phyloP scores from a whole-genome alignment of 192 early-diverging fungal genomes.

The Coemansia erecta region DNA sequence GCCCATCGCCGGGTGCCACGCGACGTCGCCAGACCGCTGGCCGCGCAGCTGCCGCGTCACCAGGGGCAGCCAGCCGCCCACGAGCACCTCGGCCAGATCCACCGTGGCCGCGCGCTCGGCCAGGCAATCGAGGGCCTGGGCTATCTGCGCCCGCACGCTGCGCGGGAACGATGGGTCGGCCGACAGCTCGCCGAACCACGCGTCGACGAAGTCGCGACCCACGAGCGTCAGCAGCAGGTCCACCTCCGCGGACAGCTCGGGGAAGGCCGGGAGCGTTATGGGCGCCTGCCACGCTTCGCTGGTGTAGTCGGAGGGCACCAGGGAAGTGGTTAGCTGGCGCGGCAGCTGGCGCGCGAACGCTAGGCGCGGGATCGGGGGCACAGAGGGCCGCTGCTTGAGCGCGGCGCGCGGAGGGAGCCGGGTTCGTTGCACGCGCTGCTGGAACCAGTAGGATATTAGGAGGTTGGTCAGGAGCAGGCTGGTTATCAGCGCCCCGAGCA shows the following conservation, averaged over 20 bases:
- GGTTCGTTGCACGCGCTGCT: constrained; percentile 18
- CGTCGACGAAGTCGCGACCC: constrained; percentile 52
- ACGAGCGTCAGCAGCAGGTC: constrained; percentile 20
- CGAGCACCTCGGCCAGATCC: constrained; percentile 63
- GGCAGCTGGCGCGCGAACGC: constrained; percentile 15
- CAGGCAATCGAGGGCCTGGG: constrained; percentile 26
- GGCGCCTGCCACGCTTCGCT: neutral
- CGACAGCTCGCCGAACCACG: constrained; percentile 46
- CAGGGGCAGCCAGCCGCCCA: constrained; percentile 64
- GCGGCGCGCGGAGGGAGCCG: neutral
- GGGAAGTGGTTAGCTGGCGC: neutral
- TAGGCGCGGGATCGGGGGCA: constrained; percentile 28
- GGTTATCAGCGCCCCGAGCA: constrained; percentile 15
- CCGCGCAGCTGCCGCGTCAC: constrained; percentile 60
- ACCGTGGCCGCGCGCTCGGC: constrained; percentile 26
- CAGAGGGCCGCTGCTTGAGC: constrained; percentile 25
- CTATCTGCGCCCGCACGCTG: constrained; percentile 28
- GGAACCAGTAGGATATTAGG: constrained; percentile 46
- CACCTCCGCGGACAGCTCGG: constrained; percentile 7
- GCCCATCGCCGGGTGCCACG: constrained; percentile 7
- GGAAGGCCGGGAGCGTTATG: neutral
- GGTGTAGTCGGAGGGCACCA: constrained; percentile 20
- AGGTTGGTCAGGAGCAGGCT: constrained; percentile 38
- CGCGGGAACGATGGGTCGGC: constrained; percentile 48
- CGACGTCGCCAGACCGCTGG: neutral